Base-by-base conservation (phyloP, 352 stramenopile species). In the Phytophthora foliorum region DNA sequence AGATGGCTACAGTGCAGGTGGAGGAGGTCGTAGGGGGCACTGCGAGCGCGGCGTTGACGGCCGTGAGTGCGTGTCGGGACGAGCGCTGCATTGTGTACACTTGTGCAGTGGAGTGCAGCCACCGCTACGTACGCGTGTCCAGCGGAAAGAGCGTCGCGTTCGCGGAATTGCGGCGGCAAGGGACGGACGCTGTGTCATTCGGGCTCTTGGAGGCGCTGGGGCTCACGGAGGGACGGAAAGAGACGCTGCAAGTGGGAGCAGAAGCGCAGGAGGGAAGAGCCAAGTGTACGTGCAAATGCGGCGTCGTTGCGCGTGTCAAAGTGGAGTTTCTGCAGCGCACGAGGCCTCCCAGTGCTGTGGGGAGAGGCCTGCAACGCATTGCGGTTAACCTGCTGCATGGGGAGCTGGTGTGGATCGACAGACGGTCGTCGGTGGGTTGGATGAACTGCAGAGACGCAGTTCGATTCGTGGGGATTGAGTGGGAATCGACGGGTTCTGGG, bases 1-100 rank as follows among this genome's bases (percentile, higher is more conserved):
- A 69, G 22, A 78, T 78, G 71, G 57, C 67, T 73, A 63, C 62
- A 27, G 69, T 92, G 63, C 74, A 86, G 84, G 29, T 72, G 42
- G 39, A 62, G 54, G 24, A 36, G 42, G 49, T 58, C 14, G 38
- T 63, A 32, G 44, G 46, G 53, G 58, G 17, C 24, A 45, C 17
- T 25, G 45, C 45, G 29, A 21, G 24, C 24, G 46, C 54, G 21
- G 45, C 52, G 16, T 19, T 49, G 50, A 46, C 29, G 42, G 55
- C 42, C 9, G 46, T 29, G 21, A 21, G 31, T n/a, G 46, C 56
- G 17, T 17, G 29, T 11, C 51, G 38, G 45, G 72, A 79, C 48
- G 62, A 67, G 57, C 61, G 72, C 5, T 77, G 77, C 41, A 49
- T 81, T 10, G 32, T 81, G 8, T 82, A 78, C 48, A 63, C 36